Evolutionary conservation across 495 filamentous ascomycete species (phyloP).

Genomic region (Extremus antarcticus): DNA sequence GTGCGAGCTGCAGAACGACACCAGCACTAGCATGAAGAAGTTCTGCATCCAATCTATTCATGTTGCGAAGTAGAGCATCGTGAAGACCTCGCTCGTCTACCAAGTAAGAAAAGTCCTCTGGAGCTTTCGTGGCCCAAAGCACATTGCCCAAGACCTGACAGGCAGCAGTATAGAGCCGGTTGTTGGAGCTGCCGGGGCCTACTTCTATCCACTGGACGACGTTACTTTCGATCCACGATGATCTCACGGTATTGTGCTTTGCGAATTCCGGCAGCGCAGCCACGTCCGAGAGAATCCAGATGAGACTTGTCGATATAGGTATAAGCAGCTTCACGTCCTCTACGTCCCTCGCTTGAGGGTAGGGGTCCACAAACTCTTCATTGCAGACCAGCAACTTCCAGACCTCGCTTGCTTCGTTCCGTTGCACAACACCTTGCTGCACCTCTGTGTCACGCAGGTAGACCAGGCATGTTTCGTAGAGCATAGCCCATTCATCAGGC

Average conservation of each 20-base stretch:
- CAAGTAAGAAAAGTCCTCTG: neutral
- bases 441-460: constrained; percentile 6
- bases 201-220: neutral
- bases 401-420: neutral
- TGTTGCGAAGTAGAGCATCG: neutral
- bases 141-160: constrained; percentile 16
- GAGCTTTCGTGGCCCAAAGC: neutral
- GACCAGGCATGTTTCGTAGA: constrained; percentile 5
- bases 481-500: constrained; percentile 7
- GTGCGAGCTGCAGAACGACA: constrained; percentile 8
- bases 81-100: neutral
- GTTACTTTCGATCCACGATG: neutral
- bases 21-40: constrained; percentile 11
- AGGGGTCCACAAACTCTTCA: neutral
- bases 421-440: neutral
- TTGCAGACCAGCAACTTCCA: constrained; percentile 5
- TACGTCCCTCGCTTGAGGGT: neutral
- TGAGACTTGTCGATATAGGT: constrained; percentile 9
- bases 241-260: neutral
- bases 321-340: constrained; percentile 3
- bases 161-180: neutral
- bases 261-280: constrained; percentile 2
- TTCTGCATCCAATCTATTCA: neutral
- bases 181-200: neutral
- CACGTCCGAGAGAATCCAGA: constrained; percentile 13